A percentile compares a stretch with the other conserved stretches of the same genome.
Conservation (phyloP, 2,329 filamentous ascomycete genomes). For the Drechmeria coniospora region DNA sequence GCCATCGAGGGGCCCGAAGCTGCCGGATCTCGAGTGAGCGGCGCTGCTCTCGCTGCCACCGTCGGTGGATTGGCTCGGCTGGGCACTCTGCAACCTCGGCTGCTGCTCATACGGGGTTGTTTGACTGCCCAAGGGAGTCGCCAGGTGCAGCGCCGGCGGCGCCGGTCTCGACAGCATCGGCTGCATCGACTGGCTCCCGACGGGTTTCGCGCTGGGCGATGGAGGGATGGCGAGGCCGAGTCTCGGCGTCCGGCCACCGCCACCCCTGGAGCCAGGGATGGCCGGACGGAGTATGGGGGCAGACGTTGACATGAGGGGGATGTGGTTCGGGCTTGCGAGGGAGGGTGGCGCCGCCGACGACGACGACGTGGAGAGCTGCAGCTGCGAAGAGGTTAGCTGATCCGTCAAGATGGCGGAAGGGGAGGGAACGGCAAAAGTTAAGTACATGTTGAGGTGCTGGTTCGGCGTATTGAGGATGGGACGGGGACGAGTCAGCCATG, state of each 20-base stretch:
- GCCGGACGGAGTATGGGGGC: conserved; percentile 73
- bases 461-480: conserved; percentile 8
- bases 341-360: conserved; percentile 11
- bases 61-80: conserved; percentile 50
- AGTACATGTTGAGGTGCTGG: conserved; percentile 8
- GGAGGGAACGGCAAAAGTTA: too few species aligned
- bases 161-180: conserved; percentile 29
- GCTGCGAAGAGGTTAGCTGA: conserved; percentile 5
- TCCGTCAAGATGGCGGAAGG: too few species aligned
- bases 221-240: conserved; percentile 83
- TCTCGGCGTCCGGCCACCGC: conserved; percentile 52
- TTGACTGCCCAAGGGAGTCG: conserved; percentile 75
- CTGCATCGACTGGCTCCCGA: conserved; percentile 34
- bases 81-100: conserved; percentile 33
- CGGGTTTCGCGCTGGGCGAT: conserved; percentile 67
- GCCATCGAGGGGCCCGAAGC: conserved; percentile 63
- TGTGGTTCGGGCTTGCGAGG: conserved; percentile 19
- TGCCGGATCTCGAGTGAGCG: conserved; percentile 68
- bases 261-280: conserved; percentile 53
- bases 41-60: conserved; percentile 68
- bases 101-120: conserved; percentile 54
- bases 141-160: conserved; percentile 68
- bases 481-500: conserved; percentile 12
- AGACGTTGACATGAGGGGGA: conserved; percentile 54
- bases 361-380: conserved; percentile 8